Conservation (phyloP, 331 rosid species). For the Stylosanthes scabra region DNA sequence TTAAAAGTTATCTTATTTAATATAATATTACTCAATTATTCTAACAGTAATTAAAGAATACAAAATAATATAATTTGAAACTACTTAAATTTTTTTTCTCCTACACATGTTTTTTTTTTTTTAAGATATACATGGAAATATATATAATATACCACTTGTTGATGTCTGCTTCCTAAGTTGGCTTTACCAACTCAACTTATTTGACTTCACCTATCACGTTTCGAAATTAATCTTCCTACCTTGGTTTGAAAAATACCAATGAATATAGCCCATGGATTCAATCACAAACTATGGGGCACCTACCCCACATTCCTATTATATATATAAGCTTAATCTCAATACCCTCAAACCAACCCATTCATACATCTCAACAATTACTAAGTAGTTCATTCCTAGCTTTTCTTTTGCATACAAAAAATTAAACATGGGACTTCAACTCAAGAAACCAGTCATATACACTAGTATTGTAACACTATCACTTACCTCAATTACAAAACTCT, state of each 20-base stretch:
- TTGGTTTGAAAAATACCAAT: slow-evolving; percentile 35
- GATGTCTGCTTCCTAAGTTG: neutral
- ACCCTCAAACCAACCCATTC: neutral
- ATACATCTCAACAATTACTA: neutral
- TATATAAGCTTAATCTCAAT: slow-evolving; percentile 12
- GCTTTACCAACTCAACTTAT: slow-evolving; percentile 38
- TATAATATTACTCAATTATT: too few relatives aligned
- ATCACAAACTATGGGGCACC: slow-evolving; percentile 37
- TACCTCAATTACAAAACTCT: slow-evolving; percentile 38
- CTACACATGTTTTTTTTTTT: too few relatives aligned
- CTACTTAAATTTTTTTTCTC: too few relatives aligned
- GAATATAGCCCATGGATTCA: slow-evolving; percentile 41
- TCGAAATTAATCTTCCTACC: slow-evolving; percentile 44
- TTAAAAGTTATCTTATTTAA: too few relatives aligned
- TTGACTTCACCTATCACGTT: slow-evolving; percentile 43
- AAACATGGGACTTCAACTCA: slow-evolving; percentile 39
- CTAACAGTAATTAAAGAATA: too few relatives aligned
- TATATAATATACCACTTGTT: slow-evolving; percentile 1
- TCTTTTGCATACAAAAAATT: neutral
- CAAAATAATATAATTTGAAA: too few relatives aligned
- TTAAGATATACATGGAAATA: too few relatives aligned
- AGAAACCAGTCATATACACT: slow-evolving; percentile 42
- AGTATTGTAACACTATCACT: slow-evolving; percentile 29
- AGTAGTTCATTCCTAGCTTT: neutral
- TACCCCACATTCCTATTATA: slow-evolving; percentile 18